Conservation (phyloP, 768 basidiomycete genomes). For the Rhodotorula toruloides region DNA sequence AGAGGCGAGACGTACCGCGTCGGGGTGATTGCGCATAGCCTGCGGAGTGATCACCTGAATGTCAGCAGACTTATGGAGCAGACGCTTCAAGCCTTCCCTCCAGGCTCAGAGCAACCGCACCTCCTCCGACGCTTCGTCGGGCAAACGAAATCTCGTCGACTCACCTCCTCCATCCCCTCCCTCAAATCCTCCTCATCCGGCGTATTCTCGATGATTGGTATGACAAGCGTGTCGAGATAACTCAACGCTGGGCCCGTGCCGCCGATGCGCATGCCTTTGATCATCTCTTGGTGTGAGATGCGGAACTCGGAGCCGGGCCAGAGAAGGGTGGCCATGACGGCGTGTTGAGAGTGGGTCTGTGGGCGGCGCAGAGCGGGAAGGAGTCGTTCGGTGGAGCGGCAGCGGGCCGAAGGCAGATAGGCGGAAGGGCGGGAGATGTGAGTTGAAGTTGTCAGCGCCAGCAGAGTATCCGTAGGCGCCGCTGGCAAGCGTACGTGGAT, state of each 20-base stretch:
- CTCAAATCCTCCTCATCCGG: constrained; percentile 83
- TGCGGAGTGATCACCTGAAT: not conserved
- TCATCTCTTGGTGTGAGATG: constrained; percentile 92
- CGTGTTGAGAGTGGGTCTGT: constrained; percentile 76
- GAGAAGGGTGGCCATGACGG: constrained; percentile 78
- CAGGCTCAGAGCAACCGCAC: too few relatives aligned
- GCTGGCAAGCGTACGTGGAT: constrained; percentile 55
- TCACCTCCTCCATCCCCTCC: constrained; percentile 70
- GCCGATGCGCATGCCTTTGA: constrained; percentile 74
- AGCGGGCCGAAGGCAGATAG: too few relatives aligned
- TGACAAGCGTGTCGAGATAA: constrained; percentile 75
- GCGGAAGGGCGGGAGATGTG: too few relatives aligned
- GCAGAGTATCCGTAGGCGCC: not conserved
- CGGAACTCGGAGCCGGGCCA: constrained; percentile 66
- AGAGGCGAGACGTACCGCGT: constrained; percentile 56
- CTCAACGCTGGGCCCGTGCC: constrained; percentile 71
- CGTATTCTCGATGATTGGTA: constrained; percentile 88
- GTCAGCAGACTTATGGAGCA: not conserved
- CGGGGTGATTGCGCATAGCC: constrained; percentile 72
- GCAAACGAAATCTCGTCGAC: constrained; percentile 37
- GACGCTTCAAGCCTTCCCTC: too few relatives aligned
- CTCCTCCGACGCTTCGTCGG: not conserved
- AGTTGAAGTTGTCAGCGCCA: not conserved
- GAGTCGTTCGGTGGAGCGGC: too few relatives aligned
- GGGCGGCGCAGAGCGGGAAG: too few relatives aligned